Base-by-base conservation (phyloP, 1,284 basidiomycete genomes). In the Leucoagaricus sp. region DNA sequence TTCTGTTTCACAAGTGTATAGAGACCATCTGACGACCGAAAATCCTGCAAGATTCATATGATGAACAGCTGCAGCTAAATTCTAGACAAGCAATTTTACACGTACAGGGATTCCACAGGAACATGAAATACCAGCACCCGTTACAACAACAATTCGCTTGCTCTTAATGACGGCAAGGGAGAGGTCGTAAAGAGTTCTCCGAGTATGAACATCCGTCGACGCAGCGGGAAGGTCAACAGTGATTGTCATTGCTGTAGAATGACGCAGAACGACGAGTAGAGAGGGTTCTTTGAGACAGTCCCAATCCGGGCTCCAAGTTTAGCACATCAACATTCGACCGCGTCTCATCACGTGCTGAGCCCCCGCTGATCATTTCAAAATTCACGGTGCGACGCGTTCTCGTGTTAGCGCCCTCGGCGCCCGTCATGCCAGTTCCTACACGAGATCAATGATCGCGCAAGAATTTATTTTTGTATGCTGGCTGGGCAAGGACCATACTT, bases 61-160 rank as follows among this genome's bases (percentile, higher is more conserved):
- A 40, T 42, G 25, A 15, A 31, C n/a, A 48, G 62, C 33, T 64
- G 51, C 25, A n/a, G 19, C 28, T 51, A 10, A 17, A 21, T 42
- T 23, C 36, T 42, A 48, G 29, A 3, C 13, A 52, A 49, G 45
- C 48, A 9, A 44, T 1, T 23, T 19, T 38, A 7, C 23, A 51
- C 88, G 65, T 67, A 96, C 94, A 6, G 94, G 94, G 65, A 97
- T 95, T 46, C 94, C 94, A 68, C 88, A 92, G 23, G 91, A 93
- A 70, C 94, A 96, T 29, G 93, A 95, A 58, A 96, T 95, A 42
- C 94, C 94, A 6, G 94, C 94, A 17, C 94, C 94, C 41, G 91
- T 92, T 61, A 96, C 89, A 6, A 95, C 85, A 13, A 96, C 81
- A 58, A 94, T 89, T 72, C 84, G 87, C 75, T 88, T 93, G 71